phyloP scores from a whole-genome alignment of 441 rosid species.

The Hura crepitans region DNA sequence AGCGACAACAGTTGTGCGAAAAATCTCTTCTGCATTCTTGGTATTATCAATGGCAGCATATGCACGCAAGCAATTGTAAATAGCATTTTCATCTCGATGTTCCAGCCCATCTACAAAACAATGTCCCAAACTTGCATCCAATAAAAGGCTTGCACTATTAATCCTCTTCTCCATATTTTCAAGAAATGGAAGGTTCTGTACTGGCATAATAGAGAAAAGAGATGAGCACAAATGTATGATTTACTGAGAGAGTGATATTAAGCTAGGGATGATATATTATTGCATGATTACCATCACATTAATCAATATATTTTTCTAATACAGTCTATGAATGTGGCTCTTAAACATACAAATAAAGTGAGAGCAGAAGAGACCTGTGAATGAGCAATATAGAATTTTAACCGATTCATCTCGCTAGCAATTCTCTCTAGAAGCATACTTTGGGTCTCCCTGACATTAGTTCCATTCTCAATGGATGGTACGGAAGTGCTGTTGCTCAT shows the following conservation, averaged over 20 bases:
- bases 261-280: constrained; percentile 3
- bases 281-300: not conserved
- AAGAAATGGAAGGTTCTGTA: constrained; percentile 95
- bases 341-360: not conserved
- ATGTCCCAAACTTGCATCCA: constrained; percentile 93
- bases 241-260: not conserved
- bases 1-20: constrained; percentile 67
- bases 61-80: constrained; percentile 93
- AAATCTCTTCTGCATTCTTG: constrained; percentile 73
- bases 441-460: constrained; percentile 84
- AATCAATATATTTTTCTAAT: not conserved
- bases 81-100: constrained; percentile 72
- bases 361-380: constrained; percentile 68
- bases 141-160: constrained; percentile 71
- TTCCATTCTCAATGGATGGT: constrained; percentile 60
- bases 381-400: constrained; percentile 84
- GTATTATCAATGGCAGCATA: constrained; percentile 92
- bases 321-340: not conserved
- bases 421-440: constrained; percentile 96
- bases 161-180: constrained; percentile 96
- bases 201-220: constrained; percentile 63
- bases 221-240: constrained; percentile 37
- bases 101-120: constrained; percentile 91
- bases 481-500: constrained; percentile 37
- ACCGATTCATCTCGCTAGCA: constrained; percentile 96